These are phyloP conservation scores for Cavenderia fasciculata DNA, from an alignment of 78 protist genomes.

Conservation along the genomic window DNA sequence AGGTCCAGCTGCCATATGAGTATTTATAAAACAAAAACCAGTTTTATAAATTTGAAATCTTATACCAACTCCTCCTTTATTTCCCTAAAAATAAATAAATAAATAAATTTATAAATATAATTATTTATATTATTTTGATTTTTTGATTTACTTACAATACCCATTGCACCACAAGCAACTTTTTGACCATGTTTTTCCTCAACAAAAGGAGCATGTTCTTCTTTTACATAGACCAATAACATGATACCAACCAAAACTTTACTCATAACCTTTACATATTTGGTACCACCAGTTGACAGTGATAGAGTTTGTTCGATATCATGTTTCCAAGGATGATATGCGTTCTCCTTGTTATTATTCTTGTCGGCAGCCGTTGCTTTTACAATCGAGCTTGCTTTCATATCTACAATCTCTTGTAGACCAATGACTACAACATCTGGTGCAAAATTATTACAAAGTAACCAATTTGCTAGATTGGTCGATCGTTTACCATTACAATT, in stretches of 20 bases:
- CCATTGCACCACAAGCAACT: conserved; percentile 75
- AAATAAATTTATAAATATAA: too few species aligned
- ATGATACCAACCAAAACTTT: conserved; percentile 66
- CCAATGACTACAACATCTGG: conserved; percentile 61
- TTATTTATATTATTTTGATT: too few species aligned
- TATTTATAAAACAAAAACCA: conserved; percentile 61
- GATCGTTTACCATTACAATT: conserved; percentile 75
- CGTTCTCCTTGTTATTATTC: conserved; percentile 47
- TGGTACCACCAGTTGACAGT: background rate
- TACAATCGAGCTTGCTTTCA: conserved; percentile 71
- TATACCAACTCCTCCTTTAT: conserved; percentile 63
- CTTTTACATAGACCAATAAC: conserved; percentile 48
- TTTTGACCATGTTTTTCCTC: conserved; percentile 15
- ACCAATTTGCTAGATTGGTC: conserved; percentile 42
- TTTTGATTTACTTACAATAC: too few species aligned
- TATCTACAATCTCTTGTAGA: conserved; percentile 65
- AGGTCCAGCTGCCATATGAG: conserved; percentile 72
- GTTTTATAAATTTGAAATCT: conserved; percentile 56
- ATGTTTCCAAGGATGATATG: conserved; percentile 77
- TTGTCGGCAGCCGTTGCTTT: conserved; percentile 68
- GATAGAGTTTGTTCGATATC: conserved; percentile 72
- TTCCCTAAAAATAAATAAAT: conserved; percentile 17
- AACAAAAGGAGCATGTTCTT: conserved; percentile 57
- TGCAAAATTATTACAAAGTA: conserved; percentile 28
- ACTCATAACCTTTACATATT: conserved; percentile 56